These are phyloP conservation scores for Carex cristatella DNA, from an alignment of 176 grass and related monocot species.

Conservation along the genomic window DNA sequence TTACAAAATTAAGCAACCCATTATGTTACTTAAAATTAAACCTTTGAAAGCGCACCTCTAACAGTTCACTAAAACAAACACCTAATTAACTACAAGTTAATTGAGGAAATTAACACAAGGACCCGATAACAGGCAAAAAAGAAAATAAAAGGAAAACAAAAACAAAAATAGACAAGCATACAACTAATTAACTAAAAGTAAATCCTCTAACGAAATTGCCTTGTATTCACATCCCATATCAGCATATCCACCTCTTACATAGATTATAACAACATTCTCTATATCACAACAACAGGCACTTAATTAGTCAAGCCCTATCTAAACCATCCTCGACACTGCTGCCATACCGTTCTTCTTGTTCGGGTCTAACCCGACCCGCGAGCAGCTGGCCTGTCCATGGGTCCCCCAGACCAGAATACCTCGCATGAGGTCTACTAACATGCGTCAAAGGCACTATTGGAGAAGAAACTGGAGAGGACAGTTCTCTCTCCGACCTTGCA, in stretches of 20 bases:
- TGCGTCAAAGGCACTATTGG: slow-evolving; percentile 10
- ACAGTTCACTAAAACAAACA: neutral
- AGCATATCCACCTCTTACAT: neutral
- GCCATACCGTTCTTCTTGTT: slow-evolving; percentile 46
- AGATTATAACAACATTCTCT: neutral
- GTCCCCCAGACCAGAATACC: slow-evolving; percentile 33
- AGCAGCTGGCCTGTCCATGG: slow-evolving; percentile 47
- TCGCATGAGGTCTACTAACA: slow-evolving; percentile 41
- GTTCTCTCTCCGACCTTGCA: neutral
- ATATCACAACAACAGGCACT: neutral
- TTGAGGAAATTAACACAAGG: neutral
- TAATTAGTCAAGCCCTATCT: slow-evolving; percentile 21
- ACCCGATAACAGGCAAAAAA: slow-evolving; percentile 1
- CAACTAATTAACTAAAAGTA: neutral
- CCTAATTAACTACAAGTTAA: neutral
- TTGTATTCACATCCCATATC: slow-evolving; percentile 7
- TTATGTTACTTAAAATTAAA: neutral
- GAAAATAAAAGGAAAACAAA: neutral
- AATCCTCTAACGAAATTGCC: neutral
- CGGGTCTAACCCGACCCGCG: slow-evolving; percentile 34
- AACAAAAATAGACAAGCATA: slow-evolving; percentile 8
- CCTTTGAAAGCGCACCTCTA: neutral
- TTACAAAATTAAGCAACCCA: slow-evolving; percentile 12
- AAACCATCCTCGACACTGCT: slow-evolving; percentile 26
- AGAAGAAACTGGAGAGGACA: slow-evolving; percentile 12